These are phyloP conservation scores for Aotearoamyces nothofagi DNA, from an alignment of 2,329 filamentous ascomycete species.

Conservation along the genomic window DNA sequence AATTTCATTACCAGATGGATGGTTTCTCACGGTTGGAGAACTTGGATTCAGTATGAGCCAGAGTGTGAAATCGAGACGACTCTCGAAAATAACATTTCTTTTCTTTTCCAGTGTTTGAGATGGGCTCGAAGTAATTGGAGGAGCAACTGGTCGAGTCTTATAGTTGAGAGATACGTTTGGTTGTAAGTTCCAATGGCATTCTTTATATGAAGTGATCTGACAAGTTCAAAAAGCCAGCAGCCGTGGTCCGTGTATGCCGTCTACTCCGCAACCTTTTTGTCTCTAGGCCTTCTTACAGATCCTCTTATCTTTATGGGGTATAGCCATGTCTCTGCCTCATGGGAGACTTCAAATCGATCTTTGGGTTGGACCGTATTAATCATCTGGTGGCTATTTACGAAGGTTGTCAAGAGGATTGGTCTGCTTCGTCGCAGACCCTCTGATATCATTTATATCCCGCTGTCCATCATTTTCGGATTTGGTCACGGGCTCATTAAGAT, in stretches of 20 bases:
- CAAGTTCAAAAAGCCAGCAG: slow-evolving; percentile 48
- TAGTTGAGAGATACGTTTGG: slow-evolving; percentile 73
- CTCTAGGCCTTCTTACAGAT: slow-evolving; percentile 70
- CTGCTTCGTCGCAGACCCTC: slow-evolving; percentile 74
- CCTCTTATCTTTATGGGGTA: slow-evolving; percentile 54
- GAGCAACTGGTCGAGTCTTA: slow-evolving; percentile 84
- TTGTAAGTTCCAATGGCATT: too few relatives aligned
- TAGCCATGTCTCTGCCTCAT: slow-evolving; percentile 50
- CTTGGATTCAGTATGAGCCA: slow-evolving; percentile 84
- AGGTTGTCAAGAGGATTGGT: slow-evolving; percentile 79
- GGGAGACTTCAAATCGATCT: slow-evolving; percentile 35
- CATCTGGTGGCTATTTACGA: slow-evolving; percentile 73
- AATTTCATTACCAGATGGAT: slow-evolving; percentile 97
- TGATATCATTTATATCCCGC: slow-evolving; percentile 64
- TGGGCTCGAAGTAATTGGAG: slow-evolving; percentile 98
- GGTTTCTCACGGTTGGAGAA: slow-evolving; percentile 83
- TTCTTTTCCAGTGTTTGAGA: slow-evolving; percentile 81
- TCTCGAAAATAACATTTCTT: slow-evolving; percentile 76
- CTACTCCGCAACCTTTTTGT: slow-evolving; percentile 83
- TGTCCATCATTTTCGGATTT: slow-evolving; percentile 86
- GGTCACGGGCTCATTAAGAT: slow-evolving; percentile 88
- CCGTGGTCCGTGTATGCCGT: slow-evolving; percentile 89
- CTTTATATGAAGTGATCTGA: too few relatives aligned
- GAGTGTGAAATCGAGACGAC: slow-evolving; percentile 90
- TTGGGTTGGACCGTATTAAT: slow-evolving; percentile 46